Percentiles rank a stretch among this genome's conserved stretches.
Conservation (phyloP, 164 flowering plant genomes). For the Tetracentron sinense region DNA sequence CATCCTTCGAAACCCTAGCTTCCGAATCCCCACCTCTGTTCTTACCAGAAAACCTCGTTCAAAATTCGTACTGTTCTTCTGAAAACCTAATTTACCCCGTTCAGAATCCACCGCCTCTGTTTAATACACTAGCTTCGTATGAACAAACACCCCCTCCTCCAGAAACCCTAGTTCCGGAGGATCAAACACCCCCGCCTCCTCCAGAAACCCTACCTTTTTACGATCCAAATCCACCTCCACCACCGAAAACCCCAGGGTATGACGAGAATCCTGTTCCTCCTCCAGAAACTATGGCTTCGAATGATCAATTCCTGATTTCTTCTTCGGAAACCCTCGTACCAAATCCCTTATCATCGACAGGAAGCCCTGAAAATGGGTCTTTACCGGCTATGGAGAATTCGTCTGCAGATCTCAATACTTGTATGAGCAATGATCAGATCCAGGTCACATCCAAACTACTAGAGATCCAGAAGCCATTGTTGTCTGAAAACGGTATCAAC, state of each 20-base stretch:
- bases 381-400: background rate
- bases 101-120: background rate
- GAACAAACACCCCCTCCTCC: background rate
- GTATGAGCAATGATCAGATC: background rate
- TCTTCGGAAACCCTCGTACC: background rate
- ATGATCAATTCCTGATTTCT: background rate
- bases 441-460: background rate
- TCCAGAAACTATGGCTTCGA: background rate
- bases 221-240: conserved; percentile 3
- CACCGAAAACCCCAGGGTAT: conserved; percentile 3
- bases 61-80: background rate
- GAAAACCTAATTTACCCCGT: background rate
- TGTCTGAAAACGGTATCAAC: conserved; percentile 48
- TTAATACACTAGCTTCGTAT: background rate
- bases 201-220: conserved; percentile 3
- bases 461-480: conserved; percentile 29
- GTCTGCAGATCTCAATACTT: background rate
- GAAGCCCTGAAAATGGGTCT: background rate
- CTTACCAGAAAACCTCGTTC: background rate
- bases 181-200: background rate
- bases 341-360: too few relatives aligned
- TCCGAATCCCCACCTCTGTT: background rate
- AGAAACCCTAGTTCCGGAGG: background rate
- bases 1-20: background rate
- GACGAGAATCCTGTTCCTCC: conserved; percentile 1